A percentile compares a stretch with the other conserved stretches of the same genome.
Evolutionary conservation across 2,329 filamentous ascomycete genomes (phyloP).

Genomic region (Graphilbum fragrans): DNA sequence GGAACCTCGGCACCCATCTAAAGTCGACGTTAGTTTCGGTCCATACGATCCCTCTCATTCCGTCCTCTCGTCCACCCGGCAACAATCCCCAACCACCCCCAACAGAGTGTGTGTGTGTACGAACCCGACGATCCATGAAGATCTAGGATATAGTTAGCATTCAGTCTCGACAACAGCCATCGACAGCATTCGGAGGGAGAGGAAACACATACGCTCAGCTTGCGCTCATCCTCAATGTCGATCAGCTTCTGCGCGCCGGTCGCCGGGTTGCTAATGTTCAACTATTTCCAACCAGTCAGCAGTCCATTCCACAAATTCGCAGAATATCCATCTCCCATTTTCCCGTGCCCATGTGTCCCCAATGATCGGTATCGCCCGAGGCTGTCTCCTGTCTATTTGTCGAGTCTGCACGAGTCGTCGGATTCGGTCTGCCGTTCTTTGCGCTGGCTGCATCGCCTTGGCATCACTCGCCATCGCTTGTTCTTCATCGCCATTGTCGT

Average conservation of each 20-base stretch:
- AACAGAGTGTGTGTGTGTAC: not conserved
- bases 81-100: too few species aligned
- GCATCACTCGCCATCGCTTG: too few species aligned
- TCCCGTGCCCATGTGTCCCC: too few species aligned
- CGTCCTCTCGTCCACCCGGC: too few species aligned
- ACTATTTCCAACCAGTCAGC: slow-evolving; percentile 20
- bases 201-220: slow-evolving; percentile 66
- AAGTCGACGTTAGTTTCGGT: slow-evolving; percentile 1
- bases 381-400: too few species aligned
- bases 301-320: not conserved
- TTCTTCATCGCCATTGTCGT: too few species aligned
- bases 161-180: not conserved
- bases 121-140: slow-evolving; percentile 15
- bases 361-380: not conserved
- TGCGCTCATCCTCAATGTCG: slow-evolving; percentile 98
- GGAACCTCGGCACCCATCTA: slow-evolving; percentile 85
- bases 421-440: too few species aligned
- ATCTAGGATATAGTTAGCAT: slow-evolving; percentile 10
- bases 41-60: too few species aligned
- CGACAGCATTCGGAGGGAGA: not conserved
- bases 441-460: too few species aligned
- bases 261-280: slow-evolving; percentile 78
- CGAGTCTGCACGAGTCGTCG: too few species aligned
- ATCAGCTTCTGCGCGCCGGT: slow-evolving; percentile 99
- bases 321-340: slow-evolving; percentile 18